A percentile compares a stretch with the other conserved stretches of the same genome.
phyloP scores from a whole-genome alignment of 352 stramenopile genomes.

The Poterioochromonas sp. region DNA sequence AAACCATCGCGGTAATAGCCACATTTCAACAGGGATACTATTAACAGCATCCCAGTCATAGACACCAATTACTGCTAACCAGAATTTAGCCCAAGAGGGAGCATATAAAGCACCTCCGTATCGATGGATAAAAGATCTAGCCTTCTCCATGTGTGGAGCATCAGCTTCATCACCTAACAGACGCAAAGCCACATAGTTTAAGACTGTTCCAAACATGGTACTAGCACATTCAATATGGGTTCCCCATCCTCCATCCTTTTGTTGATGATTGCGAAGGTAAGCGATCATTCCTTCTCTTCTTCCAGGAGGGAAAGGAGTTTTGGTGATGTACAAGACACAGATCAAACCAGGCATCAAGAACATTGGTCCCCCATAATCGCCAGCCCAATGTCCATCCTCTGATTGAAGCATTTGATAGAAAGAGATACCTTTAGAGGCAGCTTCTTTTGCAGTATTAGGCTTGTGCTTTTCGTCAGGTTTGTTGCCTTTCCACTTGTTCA shows the following conservation, averaged over 20 bases:
- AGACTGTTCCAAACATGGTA: conserved; percentile 76
- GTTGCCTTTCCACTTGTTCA: conserved; percentile 40
- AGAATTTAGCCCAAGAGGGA: conserved; percentile 79
- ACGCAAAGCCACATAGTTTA: conserved; percentile 70
- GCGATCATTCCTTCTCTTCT: conserved; percentile 50
- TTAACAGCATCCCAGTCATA: conserved; percentile 58
- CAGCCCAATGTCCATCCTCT: conserved; percentile 70
- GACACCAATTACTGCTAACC: conserved; percentile 66
- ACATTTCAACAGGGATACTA: conserved; percentile 59
- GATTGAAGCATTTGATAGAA: conserved; percentile 75
- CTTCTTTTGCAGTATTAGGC: conserved; percentile 41
- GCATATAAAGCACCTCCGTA: conserved; percentile 66
- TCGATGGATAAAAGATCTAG: conserved; percentile 56
- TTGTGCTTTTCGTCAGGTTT: conserved; percentile 31
- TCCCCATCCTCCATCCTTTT: conserved; percentile 71
- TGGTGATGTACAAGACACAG: conserved; percentile 58
- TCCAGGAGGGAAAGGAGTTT: conserved; percentile 43
- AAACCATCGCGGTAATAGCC: conserved; percentile 74
- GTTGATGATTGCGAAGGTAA: conserved; percentile 73
- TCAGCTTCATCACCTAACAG: conserved; percentile 53
- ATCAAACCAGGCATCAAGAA: conserved; percentile 76
- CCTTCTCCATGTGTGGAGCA: conserved; percentile 34
- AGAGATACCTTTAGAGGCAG: conserved; percentile 53
- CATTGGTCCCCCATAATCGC: conserved; percentile 78
- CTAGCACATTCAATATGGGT: conserved; percentile 76